These are phyloP conservation scores for Eucommia ulmoides DNA, from an alignment of 257 asterid species.

Conservation along the genomic window DNA sequence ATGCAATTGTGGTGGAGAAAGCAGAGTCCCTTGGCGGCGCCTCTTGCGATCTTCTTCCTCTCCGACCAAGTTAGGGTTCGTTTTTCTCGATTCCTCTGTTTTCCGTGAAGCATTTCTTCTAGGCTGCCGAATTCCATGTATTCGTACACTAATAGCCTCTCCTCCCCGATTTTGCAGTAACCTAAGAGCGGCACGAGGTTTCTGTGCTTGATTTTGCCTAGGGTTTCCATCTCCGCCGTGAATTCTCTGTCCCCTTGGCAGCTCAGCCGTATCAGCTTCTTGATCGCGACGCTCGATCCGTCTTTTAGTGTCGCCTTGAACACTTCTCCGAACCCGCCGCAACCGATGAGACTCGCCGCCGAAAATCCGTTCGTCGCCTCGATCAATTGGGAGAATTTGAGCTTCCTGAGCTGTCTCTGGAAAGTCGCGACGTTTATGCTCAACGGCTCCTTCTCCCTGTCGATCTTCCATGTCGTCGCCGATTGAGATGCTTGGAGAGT, in stretches of 20 bases:
- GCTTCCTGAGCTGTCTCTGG: not conserved
- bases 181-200: not conserved
- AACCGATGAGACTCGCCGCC: not conserved
- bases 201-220: not conserved
- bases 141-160: not conserved
- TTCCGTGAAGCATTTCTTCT: not conserved
- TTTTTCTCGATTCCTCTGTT: not conserved
- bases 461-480: not conserved
- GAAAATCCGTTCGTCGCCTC: not conserved
- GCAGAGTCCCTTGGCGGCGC: not conserved
- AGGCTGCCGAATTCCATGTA: not conserved
- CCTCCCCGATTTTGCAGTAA: not conserved
- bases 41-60: not conserved
- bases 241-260: not conserved
- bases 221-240: not conserved
- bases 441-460: not conserved
- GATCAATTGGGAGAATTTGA: not conserved
- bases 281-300: not conserved
- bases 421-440: not conserved
- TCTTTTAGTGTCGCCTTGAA: not conserved
- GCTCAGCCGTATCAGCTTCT: not conserved
- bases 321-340: not conserved
- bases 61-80: not conserved
- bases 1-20: not conserved
- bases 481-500: not conserved